Evolutionary conservation across 2,329 filamentous ascomycete genomes (phyloP).

Genomic region (Aureobasidium sp.): DNA sequence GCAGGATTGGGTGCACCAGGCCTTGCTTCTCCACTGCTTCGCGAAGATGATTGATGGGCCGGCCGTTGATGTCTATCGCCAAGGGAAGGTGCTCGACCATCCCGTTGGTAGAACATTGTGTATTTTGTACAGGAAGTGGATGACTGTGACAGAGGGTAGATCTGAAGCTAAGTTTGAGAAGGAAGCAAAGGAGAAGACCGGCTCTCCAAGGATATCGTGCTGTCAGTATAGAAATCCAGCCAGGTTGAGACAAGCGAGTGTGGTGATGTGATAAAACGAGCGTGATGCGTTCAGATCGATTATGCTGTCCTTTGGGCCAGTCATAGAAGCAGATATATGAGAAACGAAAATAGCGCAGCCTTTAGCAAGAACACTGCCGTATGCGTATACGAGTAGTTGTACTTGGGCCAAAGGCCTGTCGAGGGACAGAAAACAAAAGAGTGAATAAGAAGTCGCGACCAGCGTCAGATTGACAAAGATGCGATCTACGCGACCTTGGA

Average conservation of each 20-base stretch:
- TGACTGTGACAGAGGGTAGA: not conserved
- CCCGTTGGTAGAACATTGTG: not conserved
- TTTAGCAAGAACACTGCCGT: not conserved
- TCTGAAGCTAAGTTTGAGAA: not conserved
- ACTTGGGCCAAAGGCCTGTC: not conserved
- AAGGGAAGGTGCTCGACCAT: not conserved
- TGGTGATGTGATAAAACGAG: not conserved
- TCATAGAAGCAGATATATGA: not conserved
- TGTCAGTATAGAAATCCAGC: not conserved
- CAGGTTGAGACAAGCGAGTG: not conserved
- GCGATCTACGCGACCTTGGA: constrained; percentile 12
- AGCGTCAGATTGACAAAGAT: constrained; percentile 8
- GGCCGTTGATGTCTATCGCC: not conserved
- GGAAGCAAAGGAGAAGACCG: not conserved
- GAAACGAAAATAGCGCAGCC: not conserved
- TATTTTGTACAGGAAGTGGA: not conserved
- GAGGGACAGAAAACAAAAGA: not conserved
- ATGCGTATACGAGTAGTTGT: not conserved
- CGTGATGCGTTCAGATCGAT: not conserved
- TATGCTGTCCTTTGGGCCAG: not conserved
- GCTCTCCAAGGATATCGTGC: not conserved
- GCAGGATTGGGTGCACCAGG: not conserved
- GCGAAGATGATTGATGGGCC: not conserved
- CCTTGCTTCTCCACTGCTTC: not conserved
- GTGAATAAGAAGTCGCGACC: constrained; percentile 1